Evolutionary conservation across 176 grass and related monocot genomes (phyloP).

Genomic region (Musa beccarii): DNA sequence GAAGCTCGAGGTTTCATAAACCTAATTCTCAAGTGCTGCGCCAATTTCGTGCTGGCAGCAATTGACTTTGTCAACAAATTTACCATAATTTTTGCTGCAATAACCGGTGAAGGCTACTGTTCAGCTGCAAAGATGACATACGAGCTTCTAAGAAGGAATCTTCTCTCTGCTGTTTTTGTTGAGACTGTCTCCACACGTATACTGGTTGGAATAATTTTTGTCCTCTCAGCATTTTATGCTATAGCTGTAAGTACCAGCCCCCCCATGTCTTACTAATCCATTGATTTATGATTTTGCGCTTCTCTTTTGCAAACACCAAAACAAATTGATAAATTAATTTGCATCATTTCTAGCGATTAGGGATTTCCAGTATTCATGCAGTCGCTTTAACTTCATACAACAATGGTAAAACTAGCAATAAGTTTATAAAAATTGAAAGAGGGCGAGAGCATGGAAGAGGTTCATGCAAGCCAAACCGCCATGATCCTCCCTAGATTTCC

Average conservation of each 20-base stretch:
- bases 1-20: constrained; percentile 26
- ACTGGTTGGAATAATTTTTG: constrained; percentile 32
- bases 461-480: too few species aligned
- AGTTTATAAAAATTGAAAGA: too few species aligned
- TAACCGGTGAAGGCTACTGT: constrained; percentile 47
- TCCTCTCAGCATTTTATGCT: constrained; percentile 37
- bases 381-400: too few species aligned
- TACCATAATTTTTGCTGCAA: constrained; percentile 45
- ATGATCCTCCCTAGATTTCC: too few species aligned
- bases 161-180: constrained; percentile 50
- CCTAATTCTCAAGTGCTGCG: constrained; percentile 37
- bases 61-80: constrained; percentile 53
- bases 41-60: constrained; percentile 28
- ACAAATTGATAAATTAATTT: background rate
- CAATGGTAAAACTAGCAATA: too few species aligned
- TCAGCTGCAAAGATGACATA: constrained; percentile 47
- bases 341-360: background rate
- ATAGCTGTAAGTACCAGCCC: constrained; percentile 26
- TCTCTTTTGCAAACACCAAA: background rate
- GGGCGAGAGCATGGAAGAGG: too few species aligned
- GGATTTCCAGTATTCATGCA: too few species aligned
- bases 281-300: background rate
- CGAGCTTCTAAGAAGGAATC: constrained; percentile 44
- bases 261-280: background rate
- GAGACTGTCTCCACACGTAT: constrained; percentile 43